phyloP scores from a whole-genome alignment of 164 flowering plant species.

The Tetracentron sinense region DNA sequence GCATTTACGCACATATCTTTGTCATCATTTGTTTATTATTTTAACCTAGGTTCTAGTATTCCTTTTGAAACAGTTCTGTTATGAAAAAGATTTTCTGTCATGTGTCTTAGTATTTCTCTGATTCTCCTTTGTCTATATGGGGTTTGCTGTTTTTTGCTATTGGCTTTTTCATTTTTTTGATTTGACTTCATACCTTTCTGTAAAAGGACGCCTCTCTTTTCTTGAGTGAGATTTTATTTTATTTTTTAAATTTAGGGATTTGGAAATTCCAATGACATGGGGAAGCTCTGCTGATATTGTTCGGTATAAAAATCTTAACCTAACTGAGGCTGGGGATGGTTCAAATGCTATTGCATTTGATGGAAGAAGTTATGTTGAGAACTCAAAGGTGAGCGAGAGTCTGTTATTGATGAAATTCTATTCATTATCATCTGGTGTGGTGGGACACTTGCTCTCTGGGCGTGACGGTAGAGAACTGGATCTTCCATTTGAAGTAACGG shows the following conservation, averaged over 20 bases:
- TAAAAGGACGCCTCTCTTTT: too few relatives aligned
- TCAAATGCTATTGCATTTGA: conserved; percentile 14
- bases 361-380: conserved; percentile 47
- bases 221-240: too few relatives aligned
- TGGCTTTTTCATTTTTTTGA: not conserved
- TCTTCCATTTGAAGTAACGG: conserved; percentile 82
- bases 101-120: too few relatives aligned
- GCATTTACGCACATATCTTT: too few relatives aligned
- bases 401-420: conserved; percentile 79
- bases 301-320: conserved; percentile 24
- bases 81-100: too few relatives aligned
- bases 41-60: too few relatives aligned
- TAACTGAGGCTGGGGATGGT: conserved; percentile 15
- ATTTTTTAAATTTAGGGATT: conserved; percentile 27
- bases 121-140: too few relatives aligned
- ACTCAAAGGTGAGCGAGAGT: conserved; percentile 67
- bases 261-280: conserved; percentile 74
- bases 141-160: too few relatives aligned
- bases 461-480: conserved; percentile 54
- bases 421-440: conserved; percentile 54
- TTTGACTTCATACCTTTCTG: not conserved
- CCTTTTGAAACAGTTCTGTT: too few relatives aligned
- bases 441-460: conserved; percentile 57
- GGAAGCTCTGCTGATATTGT: conserved; percentile 24
- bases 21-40: too few relatives aligned